A percentile compares a stretch with the other conserved stretches of the same genome.
Evolutionary conservation across 1,284 basidiomycete genomes (phyloP).

Genomic region (Ustilago trichophora): DNA sequence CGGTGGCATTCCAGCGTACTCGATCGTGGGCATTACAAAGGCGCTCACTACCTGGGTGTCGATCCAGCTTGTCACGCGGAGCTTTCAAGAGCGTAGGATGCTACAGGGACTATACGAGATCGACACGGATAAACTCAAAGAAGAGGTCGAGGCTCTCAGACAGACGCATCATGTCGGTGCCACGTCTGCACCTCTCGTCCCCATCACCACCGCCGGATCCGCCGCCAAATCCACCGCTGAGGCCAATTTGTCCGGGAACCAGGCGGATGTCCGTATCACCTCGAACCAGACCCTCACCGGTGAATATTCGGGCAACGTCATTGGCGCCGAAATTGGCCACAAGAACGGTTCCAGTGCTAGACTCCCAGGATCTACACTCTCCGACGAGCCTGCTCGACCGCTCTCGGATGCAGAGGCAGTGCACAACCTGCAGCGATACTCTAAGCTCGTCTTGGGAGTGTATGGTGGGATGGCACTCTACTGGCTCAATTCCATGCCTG

Average conservation of each 20-base stretch:
- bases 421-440: slow-evolving; percentile 51
- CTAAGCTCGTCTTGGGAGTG: slow-evolving; percentile 56
- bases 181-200: slow-evolving; percentile 6
- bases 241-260: not conserved
- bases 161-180: slow-evolving; percentile 27
- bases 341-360: slow-evolving; percentile 11
- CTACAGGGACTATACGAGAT: slow-evolving; percentile 44
- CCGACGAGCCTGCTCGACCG: slow-evolving; percentile 23
- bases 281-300: slow-evolving; percentile 39
- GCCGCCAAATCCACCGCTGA: not conserved
- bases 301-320: slow-evolving; percentile 47
- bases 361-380: slow-evolving; percentile 18
- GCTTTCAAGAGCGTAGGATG: slow-evolving; percentile 47
- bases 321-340: slow-evolving; percentile 57
- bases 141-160: slow-evolving; percentile 26
- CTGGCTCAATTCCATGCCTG: slow-evolving; percentile 53
- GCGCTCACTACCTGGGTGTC: slow-evolving; percentile 57
- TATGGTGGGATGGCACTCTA: slow-evolving; percentile 58
- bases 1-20: slow-evolving; percentile 58
- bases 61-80: slow-evolving; percentile 57
- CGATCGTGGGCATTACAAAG: slow-evolving; percentile 49
- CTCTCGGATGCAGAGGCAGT: slow-evolving; percentile 50
- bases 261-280: slow-evolving; percentile 48
- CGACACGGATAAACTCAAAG: slow-evolving; percentile 31
- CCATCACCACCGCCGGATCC: slow-evolving; percentile 3